phyloP scores from a whole-genome alignment of 2,329 filamentous ascomycete genomes.

The Calonectria honghensis region DNA sequence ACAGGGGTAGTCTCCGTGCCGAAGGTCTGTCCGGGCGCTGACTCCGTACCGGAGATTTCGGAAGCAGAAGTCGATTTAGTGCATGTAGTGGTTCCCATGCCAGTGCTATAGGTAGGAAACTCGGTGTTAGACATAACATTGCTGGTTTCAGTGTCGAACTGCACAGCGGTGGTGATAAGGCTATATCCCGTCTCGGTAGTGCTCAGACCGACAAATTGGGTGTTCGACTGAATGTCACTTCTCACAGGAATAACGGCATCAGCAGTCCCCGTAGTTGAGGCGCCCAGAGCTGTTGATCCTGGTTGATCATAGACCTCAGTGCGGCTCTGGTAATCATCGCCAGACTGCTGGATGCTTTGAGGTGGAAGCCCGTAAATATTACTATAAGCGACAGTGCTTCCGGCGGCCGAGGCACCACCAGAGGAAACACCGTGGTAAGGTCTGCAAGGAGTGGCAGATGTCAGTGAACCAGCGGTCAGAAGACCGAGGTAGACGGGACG shows the following conservation, averaged over 20 bases:
- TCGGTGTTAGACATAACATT: not conserved
- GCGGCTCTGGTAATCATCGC: not conserved
- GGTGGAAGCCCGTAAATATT: not conserved
- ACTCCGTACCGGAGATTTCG: not conserved
- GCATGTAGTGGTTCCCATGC: too few species aligned
- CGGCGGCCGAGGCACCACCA: too few species aligned
- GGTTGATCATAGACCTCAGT: not conserved
- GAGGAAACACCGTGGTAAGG: not conserved
- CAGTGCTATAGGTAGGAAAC: not conserved
- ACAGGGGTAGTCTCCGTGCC: not conserved
- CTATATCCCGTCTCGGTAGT: not conserved
- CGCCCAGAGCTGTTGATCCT: not conserved
- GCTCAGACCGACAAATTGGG: not conserved
- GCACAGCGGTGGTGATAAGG: not conserved
- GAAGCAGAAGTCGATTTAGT: not conserved
- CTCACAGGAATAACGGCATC: not conserved
- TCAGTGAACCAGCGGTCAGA: not conserved
- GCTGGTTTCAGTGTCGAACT: not conserved
- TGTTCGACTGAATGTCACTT: not conserved
- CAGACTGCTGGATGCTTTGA: not conserved
- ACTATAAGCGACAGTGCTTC: not conserved
- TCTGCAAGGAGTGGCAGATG: conserved; percentile 1
- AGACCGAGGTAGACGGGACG: not conserved
- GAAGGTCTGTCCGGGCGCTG: not conserved
- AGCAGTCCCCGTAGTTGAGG: not conserved